Conservation (phyloP, 768 basidiomycete species). For the Suillus discolor region DNA sequence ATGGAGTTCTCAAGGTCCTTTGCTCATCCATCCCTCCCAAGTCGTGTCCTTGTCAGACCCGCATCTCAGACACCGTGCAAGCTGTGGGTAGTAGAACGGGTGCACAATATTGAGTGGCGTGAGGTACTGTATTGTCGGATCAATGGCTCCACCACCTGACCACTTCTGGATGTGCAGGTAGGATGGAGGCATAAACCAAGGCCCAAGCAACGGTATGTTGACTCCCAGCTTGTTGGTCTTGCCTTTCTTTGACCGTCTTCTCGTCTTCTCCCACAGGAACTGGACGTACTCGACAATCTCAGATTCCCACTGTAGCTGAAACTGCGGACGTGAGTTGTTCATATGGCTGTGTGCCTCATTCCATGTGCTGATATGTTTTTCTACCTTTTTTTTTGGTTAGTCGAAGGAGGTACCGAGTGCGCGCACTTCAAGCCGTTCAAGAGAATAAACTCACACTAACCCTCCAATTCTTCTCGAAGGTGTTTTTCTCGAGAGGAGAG, state of each 20-base stretch:
- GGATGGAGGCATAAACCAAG: slow-evolving; percentile 22
- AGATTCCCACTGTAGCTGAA: too few relatives aligned
- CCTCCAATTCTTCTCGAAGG: too few relatives aligned
- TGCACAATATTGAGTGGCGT: slow-evolving; percentile 14
- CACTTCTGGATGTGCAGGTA: slow-evolving; percentile 17
- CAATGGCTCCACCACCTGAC: slow-evolving; percentile 5
- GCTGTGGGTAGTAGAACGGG: slow-evolving; percentile 14
- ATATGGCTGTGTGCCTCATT: too few relatives aligned
- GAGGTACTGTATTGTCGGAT: slow-evolving; percentile 18
- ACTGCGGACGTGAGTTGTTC: too few relatives aligned
- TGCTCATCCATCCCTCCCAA: slow-evolving; percentile 12
- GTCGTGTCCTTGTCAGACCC: too few relatives aligned
- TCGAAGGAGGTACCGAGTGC: too few relatives aligned
- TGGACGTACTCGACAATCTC: background rate
- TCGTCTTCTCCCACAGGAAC: slow-evolving; percentile 14
- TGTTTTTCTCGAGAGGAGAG: too few relatives aligned
- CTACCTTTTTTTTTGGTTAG: too few relatives aligned
- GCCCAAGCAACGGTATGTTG: slow-evolving; percentile 22
- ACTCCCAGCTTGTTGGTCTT: slow-evolving; percentile 1
- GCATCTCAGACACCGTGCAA: background rate
- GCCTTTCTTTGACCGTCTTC: slow-evolving; percentile 8
- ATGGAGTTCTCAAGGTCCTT: slow-evolving; percentile 3
- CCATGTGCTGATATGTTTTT: too few relatives aligned
- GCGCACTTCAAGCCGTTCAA: too few relatives aligned
- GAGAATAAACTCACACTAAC: too few relatives aligned